phyloP scores from a whole-genome alignment of 805 yeast species.

The Brettanomyces naardenensis region DNA sequence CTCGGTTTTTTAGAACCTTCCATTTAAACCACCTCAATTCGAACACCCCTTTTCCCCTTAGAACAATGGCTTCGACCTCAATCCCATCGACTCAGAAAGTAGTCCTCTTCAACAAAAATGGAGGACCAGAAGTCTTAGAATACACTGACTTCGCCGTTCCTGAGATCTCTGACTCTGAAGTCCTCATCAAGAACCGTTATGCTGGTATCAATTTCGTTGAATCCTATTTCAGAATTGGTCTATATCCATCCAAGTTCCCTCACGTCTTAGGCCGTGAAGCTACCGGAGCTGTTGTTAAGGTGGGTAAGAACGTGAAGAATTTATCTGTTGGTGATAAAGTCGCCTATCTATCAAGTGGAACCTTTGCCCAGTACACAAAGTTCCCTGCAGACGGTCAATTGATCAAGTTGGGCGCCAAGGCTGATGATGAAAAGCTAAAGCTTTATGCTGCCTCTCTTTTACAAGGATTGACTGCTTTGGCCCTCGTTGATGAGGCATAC shows the following conservation, averaged over 20 bases:
- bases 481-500: constrained; percentile 62
- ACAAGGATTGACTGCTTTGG: constrained; percentile 75
- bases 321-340: constrained; percentile 66
- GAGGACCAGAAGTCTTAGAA: constrained; percentile 53
- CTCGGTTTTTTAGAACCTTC: no score
- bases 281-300: constrained; percentile 57
- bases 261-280: constrained; percentile 64
- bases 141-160: constrained; percentile 58
- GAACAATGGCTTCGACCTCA: background rate
- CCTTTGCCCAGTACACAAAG: constrained; percentile 73
- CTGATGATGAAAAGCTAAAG: constrained; percentile 42
- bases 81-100: constrained; percentile 54
- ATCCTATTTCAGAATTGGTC: constrained; percentile 71
- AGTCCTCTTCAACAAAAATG: constrained; percentile 42
- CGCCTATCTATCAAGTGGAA: constrained; percentile 40
- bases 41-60: background rate
- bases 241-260: constrained; percentile 60
- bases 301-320: constrained; percentile 49
- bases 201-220: constrained; percentile 84
- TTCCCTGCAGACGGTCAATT: constrained; percentile 29
- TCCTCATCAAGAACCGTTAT: constrained; percentile 65
- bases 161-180: constrained; percentile 41
- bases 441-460: constrained; percentile 52
- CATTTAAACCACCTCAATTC: no score
- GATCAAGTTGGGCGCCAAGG: constrained; percentile 40